A percentile compares a stretch with the other conserved stretches of the same genome.
Conservation (phyloP, 768 basidiomycete species). For the Tricholoma sp. region DNA sequence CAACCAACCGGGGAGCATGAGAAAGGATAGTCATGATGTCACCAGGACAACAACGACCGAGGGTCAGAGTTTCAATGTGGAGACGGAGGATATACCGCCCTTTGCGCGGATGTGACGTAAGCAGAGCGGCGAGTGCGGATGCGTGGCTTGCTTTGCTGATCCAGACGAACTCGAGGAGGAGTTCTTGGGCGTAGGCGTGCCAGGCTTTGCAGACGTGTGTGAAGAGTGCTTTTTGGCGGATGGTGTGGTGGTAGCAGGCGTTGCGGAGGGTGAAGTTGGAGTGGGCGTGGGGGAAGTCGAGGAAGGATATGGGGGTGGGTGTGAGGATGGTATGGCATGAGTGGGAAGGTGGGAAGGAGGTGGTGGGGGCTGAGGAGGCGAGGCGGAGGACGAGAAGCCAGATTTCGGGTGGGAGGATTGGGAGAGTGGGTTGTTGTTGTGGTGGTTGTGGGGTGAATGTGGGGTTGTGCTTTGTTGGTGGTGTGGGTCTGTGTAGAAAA, state of each 20-base stretch:
- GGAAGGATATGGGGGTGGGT: too few species aligned
- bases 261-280: conserved; percentile 30
- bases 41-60: conserved; percentile 60
- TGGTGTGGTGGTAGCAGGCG: conserved; percentile 39
- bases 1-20: conserved; percentile 51
- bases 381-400: conserved; percentile 64
- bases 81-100: conserved; percentile 56
- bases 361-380: conserved; percentile 37
- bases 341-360: conserved; percentile 33
- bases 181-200: conserved; percentile 47
- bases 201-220: conserved; percentile 53
- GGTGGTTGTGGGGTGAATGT: too few species aligned
- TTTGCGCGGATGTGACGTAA: conserved; percentile 28
- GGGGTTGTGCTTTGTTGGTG: too few species aligned
- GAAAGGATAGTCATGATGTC: conserved; percentile 68
- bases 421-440: too few species aligned
- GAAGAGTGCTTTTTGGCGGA: conserved; percentile 46
- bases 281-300: conserved; percentile 38
- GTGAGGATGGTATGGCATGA: conserved; percentile 43
- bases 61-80: conserved; percentile 63
- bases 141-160: conserved; percentile 51
- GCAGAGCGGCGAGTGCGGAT: conserved; percentile 32
- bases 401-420: conserved; percentile 52
- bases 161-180: conserved; percentile 69
- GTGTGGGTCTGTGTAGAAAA: too few species aligned